phyloP scores from a whole-genome alignment of 2,329 filamentous ascomycete species.

The Calonectria leucothoes region DNA sequence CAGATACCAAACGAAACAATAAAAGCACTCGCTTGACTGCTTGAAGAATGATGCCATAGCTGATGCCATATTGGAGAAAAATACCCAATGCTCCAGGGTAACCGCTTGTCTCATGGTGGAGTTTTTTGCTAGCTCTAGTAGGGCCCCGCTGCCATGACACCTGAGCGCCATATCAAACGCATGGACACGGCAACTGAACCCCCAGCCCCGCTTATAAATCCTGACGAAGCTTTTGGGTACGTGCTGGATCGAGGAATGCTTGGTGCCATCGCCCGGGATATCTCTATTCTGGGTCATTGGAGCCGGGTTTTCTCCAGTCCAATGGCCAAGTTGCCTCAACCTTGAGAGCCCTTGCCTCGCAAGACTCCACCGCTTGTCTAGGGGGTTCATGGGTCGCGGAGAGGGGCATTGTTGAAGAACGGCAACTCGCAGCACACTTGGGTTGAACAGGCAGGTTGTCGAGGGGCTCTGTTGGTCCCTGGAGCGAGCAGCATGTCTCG shows the following conservation, averaged over 20 bases:
- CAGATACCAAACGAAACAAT: not conserved
- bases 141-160: constrained; percentile 14
- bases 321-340: not conserved
- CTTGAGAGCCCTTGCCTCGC: not conserved
- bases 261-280: not conserved
- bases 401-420: not conserved
- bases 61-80: not conserved
- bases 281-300: not conserved
- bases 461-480: not conserved
- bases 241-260: not conserved
- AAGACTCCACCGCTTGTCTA: not conserved
- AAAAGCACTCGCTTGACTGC: not conserved
- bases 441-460: constrained; percentile 3
- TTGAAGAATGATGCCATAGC: not conserved
- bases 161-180: not conserved
- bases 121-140: not conserved
- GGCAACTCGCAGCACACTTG: not conserved
- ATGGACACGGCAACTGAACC: not conserved
- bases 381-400: not conserved
- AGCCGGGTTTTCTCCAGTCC: not conserved
- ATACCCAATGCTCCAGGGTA: constrained; percentile 14
- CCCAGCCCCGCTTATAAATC: constrained; percentile 25
- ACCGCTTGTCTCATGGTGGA: not conserved
- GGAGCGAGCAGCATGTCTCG: not conserved
- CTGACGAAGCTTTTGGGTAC: constrained; percentile 15